Evolutionary conservation across 2,329 filamentous ascomycete genomes (phyloP).

Genomic region (Periglandula ipomoeae): DNA sequence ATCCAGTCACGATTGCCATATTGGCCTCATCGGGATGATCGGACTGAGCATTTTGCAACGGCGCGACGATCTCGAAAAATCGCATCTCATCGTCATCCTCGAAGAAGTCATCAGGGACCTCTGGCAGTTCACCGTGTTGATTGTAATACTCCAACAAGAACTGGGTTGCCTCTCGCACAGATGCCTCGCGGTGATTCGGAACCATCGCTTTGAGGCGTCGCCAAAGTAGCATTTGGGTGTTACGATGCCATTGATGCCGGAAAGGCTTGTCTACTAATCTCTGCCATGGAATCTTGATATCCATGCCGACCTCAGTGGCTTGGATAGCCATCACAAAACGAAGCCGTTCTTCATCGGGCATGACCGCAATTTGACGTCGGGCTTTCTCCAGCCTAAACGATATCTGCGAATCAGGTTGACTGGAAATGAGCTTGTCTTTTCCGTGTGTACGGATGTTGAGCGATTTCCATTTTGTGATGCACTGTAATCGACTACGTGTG

Average conservation of each 20-base stretch:
- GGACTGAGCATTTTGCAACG: too few relatives aligned
- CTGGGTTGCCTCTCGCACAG: constrained; percentile 25
- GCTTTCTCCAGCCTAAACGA: constrained; percentile 36
- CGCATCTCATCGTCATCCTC: constrained; percentile 25
- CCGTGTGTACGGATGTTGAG: constrained; percentile 27
- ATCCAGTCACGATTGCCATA: constrained; percentile 20
- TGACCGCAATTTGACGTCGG: constrained; percentile 30
- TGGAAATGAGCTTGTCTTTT: constrained; percentile 23
- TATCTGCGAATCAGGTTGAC: constrained; percentile 22
- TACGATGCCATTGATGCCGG: constrained; percentile 28
- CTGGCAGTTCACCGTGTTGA: constrained; percentile 23
- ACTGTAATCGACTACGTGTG: constrained; percentile 57
- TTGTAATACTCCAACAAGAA: constrained; percentile 26
- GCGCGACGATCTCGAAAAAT: constrained; percentile 16
- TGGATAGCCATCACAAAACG: constrained; percentile 34
- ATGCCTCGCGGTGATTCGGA: constrained; percentile 21
- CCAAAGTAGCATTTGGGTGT: constrained; percentile 30
- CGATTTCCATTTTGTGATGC: constrained; percentile 56
- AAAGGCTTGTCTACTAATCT: constrained; percentile 32
- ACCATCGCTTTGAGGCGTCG: constrained; percentile 26
- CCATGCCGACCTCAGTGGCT: constrained; percentile 27
- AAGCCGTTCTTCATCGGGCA: constrained; percentile 36
- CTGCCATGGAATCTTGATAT: constrained; percentile 42
- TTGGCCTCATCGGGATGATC: too few relatives aligned
- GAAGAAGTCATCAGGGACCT: constrained; percentile 20